Conservation (phyloP, 2,329 filamentous ascomycete species). For the Catunica adiposa region DNA sequence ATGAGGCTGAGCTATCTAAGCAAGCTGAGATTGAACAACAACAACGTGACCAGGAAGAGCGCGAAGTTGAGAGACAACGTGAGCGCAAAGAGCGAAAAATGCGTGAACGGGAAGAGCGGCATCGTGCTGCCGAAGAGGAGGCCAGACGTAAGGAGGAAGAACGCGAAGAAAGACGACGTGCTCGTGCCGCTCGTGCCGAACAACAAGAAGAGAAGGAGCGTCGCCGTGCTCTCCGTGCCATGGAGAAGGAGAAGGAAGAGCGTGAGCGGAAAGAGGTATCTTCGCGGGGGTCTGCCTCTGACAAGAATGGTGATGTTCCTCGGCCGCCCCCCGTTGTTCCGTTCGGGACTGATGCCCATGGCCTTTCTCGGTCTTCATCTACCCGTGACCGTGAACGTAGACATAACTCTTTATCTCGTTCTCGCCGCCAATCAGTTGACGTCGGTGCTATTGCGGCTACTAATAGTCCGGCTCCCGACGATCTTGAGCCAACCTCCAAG, state of each 20-base stretch:
- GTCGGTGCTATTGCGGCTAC: constrained; percentile 18
- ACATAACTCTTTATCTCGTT: constrained; percentile 37
- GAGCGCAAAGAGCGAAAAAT: constrained; percentile 9
- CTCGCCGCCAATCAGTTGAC: constrained; percentile 54
- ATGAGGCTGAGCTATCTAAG: constrained; percentile 28
- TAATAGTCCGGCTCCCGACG: neutral
- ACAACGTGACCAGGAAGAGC: constrained; percentile 42
- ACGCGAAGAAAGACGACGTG: constrained; percentile 5
- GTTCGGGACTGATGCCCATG: constrained; percentile 17
- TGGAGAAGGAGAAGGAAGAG: constrained; percentile 50
- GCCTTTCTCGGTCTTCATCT: constrained; percentile 52
- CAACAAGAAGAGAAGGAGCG: constrained; percentile 12
- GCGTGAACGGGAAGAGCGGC: constrained; percentile 27
- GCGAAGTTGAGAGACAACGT: constrained; percentile 4
- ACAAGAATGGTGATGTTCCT: constrained; percentile 26
- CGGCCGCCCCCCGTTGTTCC: constrained; percentile 45
- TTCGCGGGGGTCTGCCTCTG: constrained; percentile 14
- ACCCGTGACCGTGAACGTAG: constrained; percentile 41
- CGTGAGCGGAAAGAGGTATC: constrained; percentile 21
- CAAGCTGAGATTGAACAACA: constrained; percentile 17
- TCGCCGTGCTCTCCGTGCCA: constrained; percentile 2
- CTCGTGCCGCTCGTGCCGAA: constrained; percentile 1
- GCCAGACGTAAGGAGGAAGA: constrained; percentile 11
- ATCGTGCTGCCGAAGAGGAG: constrained; percentile 18
- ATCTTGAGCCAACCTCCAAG: constrained; percentile 33